phyloP scores from a whole-genome alignment of 768 basidiomycete genomes.

The Serendipita vermifera region DNA sequence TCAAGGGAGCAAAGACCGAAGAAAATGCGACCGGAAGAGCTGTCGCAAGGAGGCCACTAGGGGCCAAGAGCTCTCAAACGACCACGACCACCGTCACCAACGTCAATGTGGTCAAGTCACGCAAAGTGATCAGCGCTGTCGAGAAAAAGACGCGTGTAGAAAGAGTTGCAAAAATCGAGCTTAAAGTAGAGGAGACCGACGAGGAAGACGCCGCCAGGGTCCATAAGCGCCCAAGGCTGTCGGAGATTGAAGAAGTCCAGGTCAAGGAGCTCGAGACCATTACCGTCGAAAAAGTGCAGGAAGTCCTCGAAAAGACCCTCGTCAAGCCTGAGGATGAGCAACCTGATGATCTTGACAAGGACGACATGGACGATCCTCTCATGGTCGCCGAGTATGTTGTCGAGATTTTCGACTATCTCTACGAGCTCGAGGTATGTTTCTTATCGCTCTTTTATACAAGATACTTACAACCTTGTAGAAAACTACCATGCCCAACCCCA shows the following conservation, averaged over 20 bases:
- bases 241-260: conserved; percentile 29
- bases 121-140: conserved; percentile 4
- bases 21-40: conserved; percentile 36
- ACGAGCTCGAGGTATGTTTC: conserved; percentile 56
- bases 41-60: conserved; percentile 12
- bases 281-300: conserved; percentile 24
- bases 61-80: conserved; percentile 2
- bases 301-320: conserved; percentile 23
- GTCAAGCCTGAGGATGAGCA: conserved; percentile 43
- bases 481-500: conserved; percentile 63
- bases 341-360: conserved; percentile 86
- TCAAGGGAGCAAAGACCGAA: conserved; percentile 21
- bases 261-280: conserved; percentile 18
- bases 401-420: conserved; percentile 89
- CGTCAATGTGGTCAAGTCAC: background rate
- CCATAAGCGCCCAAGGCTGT: conserved; percentile 65
- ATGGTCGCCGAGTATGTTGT: conserved; percentile 96
- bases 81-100: background rate
- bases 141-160: background rate
- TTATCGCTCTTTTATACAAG: conserved; percentile 3
- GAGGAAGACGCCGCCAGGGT: conserved; percentile 43
- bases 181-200: conserved; percentile 33
- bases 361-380: conserved; percentile 84
- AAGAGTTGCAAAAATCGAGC: conserved; percentile 11
- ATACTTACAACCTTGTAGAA: conserved; percentile 32